Evolutionary conservation across 2,329 filamentous ascomycete species (phyloP), one percentile per base, ranked within the genome.

Genomic region (Alternaria triticimaculans): DNA sequence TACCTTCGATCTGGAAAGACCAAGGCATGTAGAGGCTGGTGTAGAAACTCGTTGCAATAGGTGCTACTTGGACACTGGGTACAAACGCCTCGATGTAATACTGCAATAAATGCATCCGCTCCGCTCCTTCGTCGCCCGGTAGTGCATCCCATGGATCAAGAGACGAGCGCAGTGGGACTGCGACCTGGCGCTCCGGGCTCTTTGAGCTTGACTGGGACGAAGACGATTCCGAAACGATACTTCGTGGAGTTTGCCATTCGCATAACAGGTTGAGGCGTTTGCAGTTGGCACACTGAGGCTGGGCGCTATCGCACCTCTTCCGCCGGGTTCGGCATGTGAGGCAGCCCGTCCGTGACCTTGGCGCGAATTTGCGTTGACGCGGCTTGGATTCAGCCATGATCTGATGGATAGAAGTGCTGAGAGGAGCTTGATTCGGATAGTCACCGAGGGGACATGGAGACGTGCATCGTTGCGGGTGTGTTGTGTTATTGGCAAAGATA

Each of bases 61-160:
- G 72, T 14, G 77, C 77, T 18, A 80, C 75, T 15, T 76, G 78
- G 11, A 80, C 73, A 60, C 77, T 79, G 46, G 76, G 77, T 26
- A 80, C 76, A 30, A 76, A 78, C 9, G 73, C 76, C 50, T 79
- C 75, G 53, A 77, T 66, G 62, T 79, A 80, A 60, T 80, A 80
- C 50, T 73, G 72, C 9, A 80, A 64, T 0, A 80, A 59, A 43
- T 78, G 74, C 55, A 75, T 75, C 20, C 64, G 63, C 44, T 78
- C 73, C 7, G 71, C 67, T 4, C 63, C 63, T 33, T 66, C 67
- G 51, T 77, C 71, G 18, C 68, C 63, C 3, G 74, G 71, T 21
- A 78, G 64, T 7, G 66, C 45, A 60, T 78, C 76, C 77, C 76
- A 80, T 9, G 71, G 71, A 37, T 76, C 73, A 30, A 78, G 58